These are phyloP conservation scores for Millerozyma acaciae DNA, from an alignment of 805 yeast species.

Conservation along the genomic window DNA sequence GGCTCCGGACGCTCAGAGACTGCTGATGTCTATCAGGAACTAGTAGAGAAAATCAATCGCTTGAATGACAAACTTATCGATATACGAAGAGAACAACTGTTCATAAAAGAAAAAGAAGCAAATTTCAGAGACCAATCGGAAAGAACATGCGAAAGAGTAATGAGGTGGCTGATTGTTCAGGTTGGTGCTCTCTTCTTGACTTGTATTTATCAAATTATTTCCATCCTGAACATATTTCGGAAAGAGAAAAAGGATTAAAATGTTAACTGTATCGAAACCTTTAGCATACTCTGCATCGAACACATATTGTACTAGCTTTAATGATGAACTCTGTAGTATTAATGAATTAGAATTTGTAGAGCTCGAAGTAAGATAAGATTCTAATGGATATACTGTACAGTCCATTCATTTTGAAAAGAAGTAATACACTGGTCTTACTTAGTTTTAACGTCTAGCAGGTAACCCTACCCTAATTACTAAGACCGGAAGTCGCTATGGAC, in stretches of 20 bases:
- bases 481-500: too few relatives aligned
- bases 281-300: not conserved
- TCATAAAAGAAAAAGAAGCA: constrained; percentile 25
- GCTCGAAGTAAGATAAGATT: too few relatives aligned
- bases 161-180: constrained; percentile 21
- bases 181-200: constrained; percentile 12
- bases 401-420: too few relatives aligned
- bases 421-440: too few relatives aligned
- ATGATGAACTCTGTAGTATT: not conserved
- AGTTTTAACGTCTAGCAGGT: too few relatives aligned
- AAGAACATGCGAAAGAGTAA: constrained; percentile 18
- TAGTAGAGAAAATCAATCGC: constrained; percentile 53
- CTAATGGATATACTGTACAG: too few relatives aligned
- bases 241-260: constrained; percentile 13
- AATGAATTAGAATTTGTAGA: too few relatives aligned
- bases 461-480: too few relatives aligned
- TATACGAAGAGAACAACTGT: constrained; percentile 61
- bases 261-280: too few relatives aligned
- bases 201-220: constrained; percentile 19
- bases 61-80: constrained; percentile 55
- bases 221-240: constrained; percentile 14
- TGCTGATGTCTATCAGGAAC: constrained; percentile 36
- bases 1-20: constrained; percentile 1
- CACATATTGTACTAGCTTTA: too few relatives aligned
- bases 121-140: constrained; percentile 23